These are phyloP conservation scores for Sporisorium scitamineum DNA, from an alignment of 1,284 basidiomycete species.

Conservation along the genomic window DNA sequence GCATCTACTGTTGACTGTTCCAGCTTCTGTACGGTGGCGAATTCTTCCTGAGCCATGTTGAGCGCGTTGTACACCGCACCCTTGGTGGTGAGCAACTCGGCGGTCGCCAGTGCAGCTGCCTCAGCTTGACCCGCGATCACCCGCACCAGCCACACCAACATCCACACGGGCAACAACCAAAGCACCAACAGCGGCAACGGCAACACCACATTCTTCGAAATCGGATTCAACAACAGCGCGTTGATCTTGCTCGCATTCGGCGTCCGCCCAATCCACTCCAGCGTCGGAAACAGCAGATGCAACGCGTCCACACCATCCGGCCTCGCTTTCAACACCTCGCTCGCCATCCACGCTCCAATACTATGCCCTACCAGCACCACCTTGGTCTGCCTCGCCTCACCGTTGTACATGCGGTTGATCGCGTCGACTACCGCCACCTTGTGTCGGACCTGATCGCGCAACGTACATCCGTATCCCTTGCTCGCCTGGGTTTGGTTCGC, in stretches of 20 bases:
- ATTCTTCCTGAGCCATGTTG: slow-evolving; percentile 56
- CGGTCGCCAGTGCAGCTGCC: slow-evolving; percentile 35
- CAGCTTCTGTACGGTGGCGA: slow-evolving; percentile 35
- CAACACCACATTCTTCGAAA: slow-evolving; percentile 19
- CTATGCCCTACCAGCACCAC: slow-evolving; percentile 55
- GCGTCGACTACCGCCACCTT: slow-evolving; percentile 52
- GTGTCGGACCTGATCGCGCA: slow-evolving; percentile 54
- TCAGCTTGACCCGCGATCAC: slow-evolving; percentile 34
- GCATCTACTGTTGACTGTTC: slow-evolving; percentile 22
- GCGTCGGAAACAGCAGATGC: slow-evolving; percentile 58
- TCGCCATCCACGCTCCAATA: slow-evolving; percentile 57
- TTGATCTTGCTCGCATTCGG: slow-evolving; percentile 49
- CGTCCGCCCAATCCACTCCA: slow-evolving; percentile 52
- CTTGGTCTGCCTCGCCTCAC: slow-evolving; percentile 14
- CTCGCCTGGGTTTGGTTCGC: slow-evolving; percentile 19
- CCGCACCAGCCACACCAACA: slow-evolving; percentile 37
- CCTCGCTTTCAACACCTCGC: slow-evolving; percentile 40
- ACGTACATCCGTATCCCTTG: slow-evolving; percentile 31
- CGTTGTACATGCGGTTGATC: slow-evolving; percentile 28
- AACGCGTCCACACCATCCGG: slow-evolving; percentile 37
- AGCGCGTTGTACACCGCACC: slow-evolving; percentile 50
- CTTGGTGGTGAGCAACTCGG: slow-evolving; percentile 42
- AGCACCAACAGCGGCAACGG: slow-evolving; percentile 44
- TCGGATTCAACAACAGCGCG: slow-evolving; percentile 29
- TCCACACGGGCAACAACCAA: slow-evolving; percentile 42